A percentile compares a stretch with the other conserved stretches of the same genome.
Conservation (phyloP, 768 basidiomycete genomes). For the Suillus spraguei region DNA sequence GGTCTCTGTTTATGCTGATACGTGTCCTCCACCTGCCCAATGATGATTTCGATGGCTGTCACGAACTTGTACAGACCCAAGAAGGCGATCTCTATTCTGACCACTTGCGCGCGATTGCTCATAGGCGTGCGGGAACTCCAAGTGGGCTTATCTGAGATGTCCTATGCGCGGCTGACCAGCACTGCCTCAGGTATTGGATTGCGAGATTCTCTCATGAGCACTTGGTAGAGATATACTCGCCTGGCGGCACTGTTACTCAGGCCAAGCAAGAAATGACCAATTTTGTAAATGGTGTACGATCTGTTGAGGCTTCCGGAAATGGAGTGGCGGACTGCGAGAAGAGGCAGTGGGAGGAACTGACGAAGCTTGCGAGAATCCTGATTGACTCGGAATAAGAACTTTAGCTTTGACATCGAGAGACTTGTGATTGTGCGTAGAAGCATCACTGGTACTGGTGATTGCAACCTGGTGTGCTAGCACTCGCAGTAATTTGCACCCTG, state of each 20-base stretch:
- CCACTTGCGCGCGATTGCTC: conserved; percentile 25
- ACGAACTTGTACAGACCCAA: conserved; percentile 22
- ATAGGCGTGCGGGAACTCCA: conserved; percentile 23
- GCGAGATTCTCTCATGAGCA: conserved; percentile 21
- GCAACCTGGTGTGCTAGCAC: neutral
- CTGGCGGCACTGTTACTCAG: conserved; percentile 15
- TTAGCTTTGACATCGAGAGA: neutral
- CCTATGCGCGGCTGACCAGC: neutral
- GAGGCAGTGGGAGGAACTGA: conserved; percentile 24
- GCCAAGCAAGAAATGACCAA: conserved; percentile 12
- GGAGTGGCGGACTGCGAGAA: conserved; percentile 20
- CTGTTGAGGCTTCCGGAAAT: conserved; percentile 16
- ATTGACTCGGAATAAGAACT: conserved; percentile 12
- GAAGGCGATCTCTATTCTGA: conserved; percentile 25
- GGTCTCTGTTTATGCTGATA: neutral
- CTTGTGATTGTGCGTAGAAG: neutral
- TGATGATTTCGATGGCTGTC: conserved; percentile 21
- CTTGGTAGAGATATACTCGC: conserved; percentile 20
- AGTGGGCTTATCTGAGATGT: conserved; percentile 9
- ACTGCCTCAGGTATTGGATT: conserved; percentile 20
- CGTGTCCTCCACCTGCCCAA: conserved; percentile 25
- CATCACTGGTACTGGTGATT: neutral
- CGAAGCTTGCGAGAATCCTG: conserved; percentile 19
- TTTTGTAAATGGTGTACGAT: conserved; percentile 19
- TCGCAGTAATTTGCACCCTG: neutral